Conservation (phyloP, 2,329 filamentous ascomycete genomes). For the Ophiostoma australiae region DNA sequence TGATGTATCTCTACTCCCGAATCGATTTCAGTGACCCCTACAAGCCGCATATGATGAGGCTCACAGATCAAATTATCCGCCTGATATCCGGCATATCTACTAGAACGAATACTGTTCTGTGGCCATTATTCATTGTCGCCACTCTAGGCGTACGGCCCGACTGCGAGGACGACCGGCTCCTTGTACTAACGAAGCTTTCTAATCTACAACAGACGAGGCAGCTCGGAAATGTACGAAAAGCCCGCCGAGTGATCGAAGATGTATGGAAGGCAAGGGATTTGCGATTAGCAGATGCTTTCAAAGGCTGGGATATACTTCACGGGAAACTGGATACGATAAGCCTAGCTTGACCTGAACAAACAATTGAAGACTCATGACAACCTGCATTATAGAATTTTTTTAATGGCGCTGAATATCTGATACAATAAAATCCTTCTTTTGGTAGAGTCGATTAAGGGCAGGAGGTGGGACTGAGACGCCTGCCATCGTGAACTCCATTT, state of each 20-base stretch:
- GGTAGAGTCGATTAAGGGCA: no score
- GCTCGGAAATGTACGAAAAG: conserved; percentile 34
- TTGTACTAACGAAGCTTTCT: conserved; percentile 29
- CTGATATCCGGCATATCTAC: conserved; percentile 30
- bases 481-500: no score
- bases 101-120: conserved; percentile 31
- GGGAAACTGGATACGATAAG: background rate
- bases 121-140: conserved; percentile 32
- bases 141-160: conserved; percentile 32
- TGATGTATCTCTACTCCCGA: conserved; percentile 33
- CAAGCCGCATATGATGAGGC: conserved; percentile 30
- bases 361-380: background rate
- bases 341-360: background rate
- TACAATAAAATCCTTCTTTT: no score
- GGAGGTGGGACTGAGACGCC: no score
- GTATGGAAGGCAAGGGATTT: conserved; percentile 34
- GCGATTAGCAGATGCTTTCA: conserved; percentile 6
- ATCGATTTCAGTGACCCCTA: conserved; percentile 30
- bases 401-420: no score
- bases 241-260: conserved; percentile 31
- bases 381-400: no score
- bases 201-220: conserved; percentile 33
- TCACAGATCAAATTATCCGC: conserved; percentile 26
- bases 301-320: conserved; percentile 18
- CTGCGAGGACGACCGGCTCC: conserved; percentile 30